phyloP scores from a whole-genome alignment of 257 asterid species.

The Fraxinus anomala region DNA sequence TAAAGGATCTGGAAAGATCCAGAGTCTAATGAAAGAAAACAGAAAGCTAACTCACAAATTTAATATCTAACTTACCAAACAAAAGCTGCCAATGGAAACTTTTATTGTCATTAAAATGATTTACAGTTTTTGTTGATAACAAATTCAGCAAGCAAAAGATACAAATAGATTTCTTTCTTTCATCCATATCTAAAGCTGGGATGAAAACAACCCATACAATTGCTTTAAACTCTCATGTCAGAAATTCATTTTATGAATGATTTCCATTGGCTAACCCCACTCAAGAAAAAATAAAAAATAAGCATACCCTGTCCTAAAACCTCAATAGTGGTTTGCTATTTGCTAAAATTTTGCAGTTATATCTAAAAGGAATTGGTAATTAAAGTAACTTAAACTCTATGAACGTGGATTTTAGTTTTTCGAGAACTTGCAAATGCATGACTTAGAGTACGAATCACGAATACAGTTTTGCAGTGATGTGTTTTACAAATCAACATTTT shows the following conservation, averaged over 20 bases:
- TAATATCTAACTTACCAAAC: neutral
- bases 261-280: neutral
- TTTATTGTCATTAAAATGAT: neutral
- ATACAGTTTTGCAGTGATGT: neutral
- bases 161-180: neutral
- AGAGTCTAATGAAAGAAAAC: neutral
- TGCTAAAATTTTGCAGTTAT: neutral
- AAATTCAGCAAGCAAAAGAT: neutral
- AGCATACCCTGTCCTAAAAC: neutral
- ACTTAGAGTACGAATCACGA: neutral
- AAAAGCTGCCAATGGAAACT: neutral
- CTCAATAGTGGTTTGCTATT: neutral
- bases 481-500: constrained; percentile 1
- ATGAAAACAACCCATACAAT: neutral
- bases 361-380: neutral
- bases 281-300: constrained; percentile 1
- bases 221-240: neutral
- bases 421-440: neutral
- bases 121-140: neutral
- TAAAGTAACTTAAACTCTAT: neutral
- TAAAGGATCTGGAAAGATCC: constrained; percentile 11
- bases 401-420: neutral
- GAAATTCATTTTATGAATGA: neutral
- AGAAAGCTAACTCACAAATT: neutral
- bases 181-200: neutral